These are phyloP conservation scores for Scytalidium sp. DNA, from an alignment of 2,329 filamentous ascomycete species.

Conservation along the genomic window DNA sequence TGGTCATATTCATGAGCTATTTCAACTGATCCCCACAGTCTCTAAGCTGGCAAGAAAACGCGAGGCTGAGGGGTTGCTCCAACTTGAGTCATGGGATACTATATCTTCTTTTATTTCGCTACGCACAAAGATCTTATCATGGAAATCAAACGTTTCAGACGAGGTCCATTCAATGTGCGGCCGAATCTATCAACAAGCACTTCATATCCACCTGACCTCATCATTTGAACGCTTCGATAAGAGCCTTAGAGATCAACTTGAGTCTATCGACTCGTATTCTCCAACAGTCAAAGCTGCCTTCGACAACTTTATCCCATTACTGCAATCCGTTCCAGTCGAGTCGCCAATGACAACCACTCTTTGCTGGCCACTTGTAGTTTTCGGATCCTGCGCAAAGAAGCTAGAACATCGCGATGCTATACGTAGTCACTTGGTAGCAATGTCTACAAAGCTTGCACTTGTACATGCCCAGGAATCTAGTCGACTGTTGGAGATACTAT, in stretches of 20 bases:
- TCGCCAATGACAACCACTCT: constrained; percentile 1
- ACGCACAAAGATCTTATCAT: not conserved
- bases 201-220: not conserved
- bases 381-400: constrained; percentile 2
- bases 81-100: not conserved
- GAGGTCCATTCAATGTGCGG: constrained; percentile 1
- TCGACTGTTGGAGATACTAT: too few species aligned
- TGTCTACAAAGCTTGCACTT: too few species aligned
- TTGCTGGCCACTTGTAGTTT: constrained; percentile 2
- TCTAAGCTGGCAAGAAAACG: constrained; percentile 1
- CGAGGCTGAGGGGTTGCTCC: not conserved
- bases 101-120: not conserved
- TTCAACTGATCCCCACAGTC: not conserved
- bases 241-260: not conserved
- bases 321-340: not conserved
- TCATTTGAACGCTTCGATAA: not conserved
- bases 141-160: not conserved
- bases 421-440: too few species aligned
- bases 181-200: constrained; percentile 1
- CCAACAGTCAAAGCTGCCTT: not conserved
- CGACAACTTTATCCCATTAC: constrained; percentile 1
- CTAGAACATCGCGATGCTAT: not conserved
- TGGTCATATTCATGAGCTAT: constrained; percentile 3
- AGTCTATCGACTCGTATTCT: not conserved
- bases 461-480: too few species aligned